These are phyloP conservation scores for Diplodia scrobiculata DNA, from an alignment of 2,329 filamentous ascomycete species.

Conservation along the genomic window DNA sequence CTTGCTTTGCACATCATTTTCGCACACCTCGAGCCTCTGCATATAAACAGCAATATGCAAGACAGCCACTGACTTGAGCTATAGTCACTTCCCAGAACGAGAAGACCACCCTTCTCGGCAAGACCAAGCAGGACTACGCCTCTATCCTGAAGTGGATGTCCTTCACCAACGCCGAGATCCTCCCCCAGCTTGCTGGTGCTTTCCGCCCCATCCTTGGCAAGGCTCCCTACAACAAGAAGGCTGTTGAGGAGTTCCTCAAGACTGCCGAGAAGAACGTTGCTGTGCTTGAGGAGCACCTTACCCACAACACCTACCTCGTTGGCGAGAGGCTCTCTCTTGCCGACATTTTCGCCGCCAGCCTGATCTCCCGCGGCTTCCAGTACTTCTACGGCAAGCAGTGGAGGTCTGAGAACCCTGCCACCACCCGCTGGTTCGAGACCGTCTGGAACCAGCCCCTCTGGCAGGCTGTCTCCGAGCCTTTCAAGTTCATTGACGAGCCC, in stretches of 20 bases:
- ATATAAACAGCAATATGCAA: slow-evolving; percentile 27
- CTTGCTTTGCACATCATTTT: slow-evolving; percentile 27
- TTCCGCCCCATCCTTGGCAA: slow-evolving; percentile 82
- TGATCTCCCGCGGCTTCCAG: slow-evolving; percentile 86
- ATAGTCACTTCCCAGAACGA: slow-evolving; percentile 98
- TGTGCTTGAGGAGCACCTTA: slow-evolving; percentile 83
- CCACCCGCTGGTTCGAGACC: slow-evolving; percentile 92
- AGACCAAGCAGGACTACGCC: slow-evolving; percentile 99
- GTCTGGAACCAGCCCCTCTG: slow-evolving; percentile 91
- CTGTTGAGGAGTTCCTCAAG: slow-evolving; percentile 77
- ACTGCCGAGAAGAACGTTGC: slow-evolving; percentile 66
- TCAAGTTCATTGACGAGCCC: slow-evolving; percentile 79
- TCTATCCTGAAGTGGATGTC: slow-evolving; percentile 99
- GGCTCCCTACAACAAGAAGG: slow-evolving; percentile 96
- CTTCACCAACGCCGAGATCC: slow-evolving; percentile 87
- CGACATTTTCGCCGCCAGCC: slow-evolving; percentile 79
- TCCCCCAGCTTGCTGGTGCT: slow-evolving; percentile 73
- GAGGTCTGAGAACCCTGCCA: slow-evolving; percentile 79
- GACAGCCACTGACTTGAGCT: slow-evolving; percentile 35
- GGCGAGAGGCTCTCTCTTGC: slow-evolving; percentile 97
- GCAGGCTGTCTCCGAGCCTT: slow-evolving; percentile 73
- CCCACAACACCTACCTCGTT: slow-evolving; percentile 93
- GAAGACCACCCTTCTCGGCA: slow-evolving; percentile 98
- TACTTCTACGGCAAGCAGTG: slow-evolving; percentile 92
- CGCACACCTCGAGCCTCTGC: slow-evolving; percentile 30